Evolutionary conservation across 805 yeast species (phyloP), one percentile per base, ranked within the genome.

Genomic region (Schizosaccharomyces pombe): DNA sequence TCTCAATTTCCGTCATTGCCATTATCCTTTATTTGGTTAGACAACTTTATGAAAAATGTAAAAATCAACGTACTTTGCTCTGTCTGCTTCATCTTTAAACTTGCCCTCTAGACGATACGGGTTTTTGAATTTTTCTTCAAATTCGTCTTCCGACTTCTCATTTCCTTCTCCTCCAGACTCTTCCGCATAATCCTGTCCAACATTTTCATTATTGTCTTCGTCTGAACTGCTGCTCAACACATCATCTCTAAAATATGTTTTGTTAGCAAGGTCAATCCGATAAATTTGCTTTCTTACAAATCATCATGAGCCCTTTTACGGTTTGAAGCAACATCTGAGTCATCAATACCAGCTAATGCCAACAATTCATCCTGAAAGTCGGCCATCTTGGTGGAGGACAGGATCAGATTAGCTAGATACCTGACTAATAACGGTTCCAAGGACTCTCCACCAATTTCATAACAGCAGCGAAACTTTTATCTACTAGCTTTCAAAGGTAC

Each of bases 71-170:
- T 19, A 58, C 61, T 58, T 66, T 1, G 69, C 77, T 57, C 84
- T 75, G 67, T 91, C 99, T 6, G 70, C 72, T 55, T 79, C 94
- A 66, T 86, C 81, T 62, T 79, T 83, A 70, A 80, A 91, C 62
- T 85, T 85, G 5, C 94, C 95, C 63, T 86, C 95, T 55, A 89
- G 67, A 1, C 98, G 98, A 64, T 87, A 91, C 8, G 97, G 98
- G 62, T 82, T 80, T 43, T 26, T 16, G 14, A 16, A 43, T 22
- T 19, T 74, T 24, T 65, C 57, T 14, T 57, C 64, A 24, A 57
- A 57, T 16, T 60, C 64, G 29, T 66, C 69, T 3, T 63, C 67
- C 4, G 62, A 68, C 11, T 37, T 12, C 22, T 5, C 24, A 11
- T 52, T 57, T 1, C 26, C 26, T 5, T 24, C 55, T 26, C 19